Evolutionary conservation across 768 basidiomycete genomes (phyloP), one percentile per base, ranked within the genome.

Genomic region (Lentinula raphanica): DNA sequence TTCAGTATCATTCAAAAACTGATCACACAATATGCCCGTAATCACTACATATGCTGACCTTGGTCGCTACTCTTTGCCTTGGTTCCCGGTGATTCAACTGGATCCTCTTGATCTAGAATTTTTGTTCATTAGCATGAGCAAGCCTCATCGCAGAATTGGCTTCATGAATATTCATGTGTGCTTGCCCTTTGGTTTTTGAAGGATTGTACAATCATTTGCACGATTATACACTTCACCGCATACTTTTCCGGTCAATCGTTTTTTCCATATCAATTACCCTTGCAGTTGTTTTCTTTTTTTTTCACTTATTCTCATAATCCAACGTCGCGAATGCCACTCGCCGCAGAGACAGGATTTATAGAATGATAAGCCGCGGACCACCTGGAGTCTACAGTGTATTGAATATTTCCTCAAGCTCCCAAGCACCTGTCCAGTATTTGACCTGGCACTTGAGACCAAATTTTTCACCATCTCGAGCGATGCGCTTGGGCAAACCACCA

Each of bases 371-470:
- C 23, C 32, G 3, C 7, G 3, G 25, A 49, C 11, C 11, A n/a
- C 15, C n/a, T 35, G n/a, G 23, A 8, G 15, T 12, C 71, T n/a
- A 76, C 19, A 83, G 69, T 27, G 68, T 71, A 39, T 67, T 68
- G 65, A 93, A 90, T 44, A 83, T 79, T 71, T 96, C 92, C 70
- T 98, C 96, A 46, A 94, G 86, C 69, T 98, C 93, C 96, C 96
- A 98, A 44, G 94, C 95, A 36, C 92, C 94, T 6, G 83, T 83
- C 96, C 96, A 98, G 68, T 91, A 88, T 63, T 83, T 77, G 59
- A 94, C 81, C 55, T 85, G 69, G 64, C 87, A 87, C 58, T 83
- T 81, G 59, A 97, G 79, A 11, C 90, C 90, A 11, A 72, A 72
- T 36, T 69, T 70, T 42, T 77, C 65, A 2, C 90, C 90, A 59